These are phyloP conservation scores for Marsdenia floribunda DNA, from an alignment of 257 asterid genomes.

Conservation along the genomic window DNA sequence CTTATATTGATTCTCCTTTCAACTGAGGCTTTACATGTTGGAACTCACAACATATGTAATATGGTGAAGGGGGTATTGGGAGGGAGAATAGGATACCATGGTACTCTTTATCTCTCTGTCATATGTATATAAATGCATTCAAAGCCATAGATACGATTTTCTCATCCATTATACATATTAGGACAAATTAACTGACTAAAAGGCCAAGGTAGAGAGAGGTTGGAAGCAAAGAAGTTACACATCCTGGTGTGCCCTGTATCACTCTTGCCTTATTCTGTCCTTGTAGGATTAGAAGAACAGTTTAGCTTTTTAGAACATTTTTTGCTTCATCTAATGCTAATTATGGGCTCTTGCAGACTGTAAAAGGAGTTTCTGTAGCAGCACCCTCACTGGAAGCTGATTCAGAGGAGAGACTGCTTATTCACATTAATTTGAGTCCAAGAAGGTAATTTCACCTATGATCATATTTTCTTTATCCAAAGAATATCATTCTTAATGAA, in stretches of 20 bases:
- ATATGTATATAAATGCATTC: background rate
- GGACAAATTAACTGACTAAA: background rate
- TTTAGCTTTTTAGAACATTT: background rate
- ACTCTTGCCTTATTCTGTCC: background rate
- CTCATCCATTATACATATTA: background rate
- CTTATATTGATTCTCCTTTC: slow-evolving; percentile 9
- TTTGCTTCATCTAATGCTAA: slow-evolving; percentile 1
- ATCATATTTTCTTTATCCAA: slow-evolving; percentile 7
- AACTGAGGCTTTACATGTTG: slow-evolving; percentile 2
- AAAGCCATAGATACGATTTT: background rate
- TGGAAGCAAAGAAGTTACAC: background rate
- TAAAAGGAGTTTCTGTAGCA: slow-evolving; percentile 77
- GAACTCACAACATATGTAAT: background rate
- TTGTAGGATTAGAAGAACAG: background rate
- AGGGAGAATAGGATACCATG: background rate
- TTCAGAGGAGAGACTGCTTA: slow-evolving; percentile 63
- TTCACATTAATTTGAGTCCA: slow-evolving; percentile 86
- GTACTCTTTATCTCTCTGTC: background rate
- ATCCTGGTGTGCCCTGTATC: background rate
- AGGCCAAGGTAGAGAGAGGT: background rate
- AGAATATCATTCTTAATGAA: slow-evolving; percentile 7
- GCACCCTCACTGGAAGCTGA: slow-evolving; percentile 46
- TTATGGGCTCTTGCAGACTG: slow-evolving; percentile 47
- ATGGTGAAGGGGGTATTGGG: background rate
- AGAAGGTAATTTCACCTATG: slow-evolving; percentile 53